phyloP scores from a whole-genome alignment of 2,329 filamentous ascomycete species.

The Cladosporium sp. region DNA sequence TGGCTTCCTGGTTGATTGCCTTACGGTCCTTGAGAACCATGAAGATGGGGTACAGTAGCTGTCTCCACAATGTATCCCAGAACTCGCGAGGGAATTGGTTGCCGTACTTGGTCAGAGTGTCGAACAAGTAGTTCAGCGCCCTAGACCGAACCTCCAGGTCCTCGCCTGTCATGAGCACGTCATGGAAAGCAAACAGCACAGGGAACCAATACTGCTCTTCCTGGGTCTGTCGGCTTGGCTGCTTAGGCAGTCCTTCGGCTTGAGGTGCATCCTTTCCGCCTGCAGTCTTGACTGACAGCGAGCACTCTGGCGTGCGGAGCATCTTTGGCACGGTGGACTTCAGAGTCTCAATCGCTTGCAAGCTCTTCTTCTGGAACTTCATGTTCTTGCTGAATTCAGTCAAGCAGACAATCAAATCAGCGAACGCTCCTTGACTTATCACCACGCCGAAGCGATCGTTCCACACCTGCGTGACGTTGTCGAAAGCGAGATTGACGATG shows the following conservation, averaged over 20 bases:
- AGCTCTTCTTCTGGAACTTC: slow-evolving; percentile 96
- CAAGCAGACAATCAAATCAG: slow-evolving; percentile 90
- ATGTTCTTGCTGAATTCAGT: slow-evolving; percentile 99
- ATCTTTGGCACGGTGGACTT: slow-evolving; percentile 93
- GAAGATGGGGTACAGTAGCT: slow-evolving; percentile 96
- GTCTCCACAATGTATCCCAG: slow-evolving; percentile 97
- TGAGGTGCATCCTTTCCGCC: slow-evolving; percentile 41
- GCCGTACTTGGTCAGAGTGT: slow-evolving; percentile 83
- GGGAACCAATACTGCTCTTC: slow-evolving; percentile 99
- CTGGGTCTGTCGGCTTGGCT: slow-evolving; percentile 74
- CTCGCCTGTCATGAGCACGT: slow-evolving; percentile 98
- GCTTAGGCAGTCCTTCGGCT: slow-evolving; percentile 52
- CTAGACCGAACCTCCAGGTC: slow-evolving; percentile 88
- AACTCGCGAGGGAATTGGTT: slow-evolving; percentile 90
- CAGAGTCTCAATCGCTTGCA: slow-evolving; percentile 90
- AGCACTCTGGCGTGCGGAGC: slow-evolving; percentile 93
- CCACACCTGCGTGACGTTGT: slow-evolving; percentile 94
- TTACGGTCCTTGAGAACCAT: slow-evolving; percentile 87
- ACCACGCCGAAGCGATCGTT: slow-evolving; percentile 93
- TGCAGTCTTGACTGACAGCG: slow-evolving; percentile 65
- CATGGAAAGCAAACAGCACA: slow-evolving; percentile 95
- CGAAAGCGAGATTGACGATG: slow-evolving; percentile 94
- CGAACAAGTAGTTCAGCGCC: slow-evolving; percentile 94
- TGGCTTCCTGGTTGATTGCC: slow-evolving; percentile 91
- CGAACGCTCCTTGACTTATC: slow-evolving; percentile 93